Evolutionary conservation across 164 flowering plant species (phyloP), one percentile per base, ranked within the genome.

Genomic region (Vitis vinifera): DNA sequence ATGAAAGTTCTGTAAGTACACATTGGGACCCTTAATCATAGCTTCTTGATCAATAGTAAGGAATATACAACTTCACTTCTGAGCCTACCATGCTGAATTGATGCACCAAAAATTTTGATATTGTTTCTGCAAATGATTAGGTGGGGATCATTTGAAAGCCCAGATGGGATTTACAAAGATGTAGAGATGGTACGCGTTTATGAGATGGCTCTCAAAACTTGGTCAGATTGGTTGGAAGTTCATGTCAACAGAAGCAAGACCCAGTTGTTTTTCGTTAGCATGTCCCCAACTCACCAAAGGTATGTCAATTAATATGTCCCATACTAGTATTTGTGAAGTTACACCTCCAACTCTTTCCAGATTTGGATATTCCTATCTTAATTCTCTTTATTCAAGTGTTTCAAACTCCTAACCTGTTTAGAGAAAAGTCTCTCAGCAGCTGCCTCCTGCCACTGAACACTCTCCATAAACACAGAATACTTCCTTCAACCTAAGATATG

Each of bases 141-240:
- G 84, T 87, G 91, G 91, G 92, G 89, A 16, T 79, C 89, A 3
- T 88, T 91, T 31, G 88, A 79, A 51, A 73, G 78, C 13, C 17
- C 74, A 0, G 84, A 85, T 70, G 85, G 85, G 15, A 74, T 83
- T 11, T 81, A 75, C 73, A 86, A 87, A 71, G 85, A 80, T 17
- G 79, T 89, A 2, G 78, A 79, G 73, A 83, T 81, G 83, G 72
- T 79, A 9, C 76, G 86, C 0, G 76, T 77, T 27, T 87, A 81
- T 53, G 89, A 89, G 79, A 85, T 88, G 91, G 91, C 90, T 51
- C 58, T 91, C 14, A 77, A 73, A 66, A 89, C 96, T 55, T 88
- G 93, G 96, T 82, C 93, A 1, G 82, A 88, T 53, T 88, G 96
- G 96, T 50, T 91, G 65, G 90, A 89, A 70, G 57, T 81, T 51